Conservation (phyloP, 2,329 filamentous ascomycete genomes). For the Fusarium sp. region DNA sequence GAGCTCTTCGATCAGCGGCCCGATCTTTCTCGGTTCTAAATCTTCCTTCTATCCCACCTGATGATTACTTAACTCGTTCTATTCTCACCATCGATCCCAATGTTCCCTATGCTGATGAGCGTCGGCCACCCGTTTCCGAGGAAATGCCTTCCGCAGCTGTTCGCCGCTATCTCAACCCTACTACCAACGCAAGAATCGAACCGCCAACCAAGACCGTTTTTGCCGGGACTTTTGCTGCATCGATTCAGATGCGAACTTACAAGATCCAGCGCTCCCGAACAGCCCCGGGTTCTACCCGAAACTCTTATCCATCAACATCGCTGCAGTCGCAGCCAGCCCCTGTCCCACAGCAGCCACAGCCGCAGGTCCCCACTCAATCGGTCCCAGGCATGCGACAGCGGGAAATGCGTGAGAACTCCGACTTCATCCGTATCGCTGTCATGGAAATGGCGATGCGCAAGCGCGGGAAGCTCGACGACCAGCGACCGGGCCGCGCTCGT, state of each 20-base stretch:
- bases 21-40: constrained; percentile 71
- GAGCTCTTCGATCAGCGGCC: constrained; percentile 70
- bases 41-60: constrained; percentile 69
- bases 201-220: constrained; percentile 42
- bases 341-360: constrained; percentile 42
- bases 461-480: constrained; percentile 71
- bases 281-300: constrained; percentile 45
- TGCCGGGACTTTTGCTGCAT: constrained; percentile 65
- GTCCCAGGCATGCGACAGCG: constrained; percentile 66
- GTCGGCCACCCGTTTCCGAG: constrained; percentile 68
- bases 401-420: constrained; percentile 74
- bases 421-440: constrained; percentile 76
- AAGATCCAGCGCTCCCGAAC: constrained; percentile 63
- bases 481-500: constrained; percentile 72
- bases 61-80: constrained; percentile 73
- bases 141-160: constrained; percentile 73
- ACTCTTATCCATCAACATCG: constrained; percentile 46
- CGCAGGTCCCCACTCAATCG: constrained; percentile 46
- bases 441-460: constrained; percentile 78
- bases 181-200: constrained; percentile 53
- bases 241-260: constrained; percentile 78
- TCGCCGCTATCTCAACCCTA: constrained; percentile 74
- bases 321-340: constrained; percentile 44
- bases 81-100: constrained; percentile 73
- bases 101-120: constrained; percentile 74